Evolutionary conservation across 805 yeast genomes (phyloP).

Genomic region (Ascoidea asiatica): DNA sequence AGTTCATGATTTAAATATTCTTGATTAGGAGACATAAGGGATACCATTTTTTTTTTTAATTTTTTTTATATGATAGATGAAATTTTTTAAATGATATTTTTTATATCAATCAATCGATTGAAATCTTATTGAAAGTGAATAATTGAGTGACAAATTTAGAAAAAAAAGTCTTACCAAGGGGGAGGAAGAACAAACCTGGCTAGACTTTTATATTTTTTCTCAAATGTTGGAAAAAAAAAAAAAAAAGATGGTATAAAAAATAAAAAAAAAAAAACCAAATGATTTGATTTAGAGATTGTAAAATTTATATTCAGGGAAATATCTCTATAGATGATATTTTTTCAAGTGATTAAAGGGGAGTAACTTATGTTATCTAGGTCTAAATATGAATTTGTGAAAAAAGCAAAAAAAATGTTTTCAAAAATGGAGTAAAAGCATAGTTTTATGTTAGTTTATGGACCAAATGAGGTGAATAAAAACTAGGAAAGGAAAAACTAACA

Average conservation of each 20-base stretch:
- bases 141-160: not conserved
- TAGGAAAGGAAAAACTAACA: not conserved
- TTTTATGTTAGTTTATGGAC: no score
- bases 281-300: not conserved
- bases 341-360: not conserved
- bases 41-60: not conserved
- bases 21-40: conserved; percentile 26
- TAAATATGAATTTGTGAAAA: no score
- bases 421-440: no score
- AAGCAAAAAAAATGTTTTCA: no score
- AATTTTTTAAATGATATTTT: no score
- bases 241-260: not conserved
- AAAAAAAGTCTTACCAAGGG: conserved; percentile 1
- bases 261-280: not conserved
- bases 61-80: no score
- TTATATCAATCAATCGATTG: no score
- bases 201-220: conserved; percentile 1
- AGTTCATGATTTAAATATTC: conserved; percentile 65
- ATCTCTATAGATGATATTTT: conserved; percentile 1
- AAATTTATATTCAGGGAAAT: not conserved
- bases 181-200: not conserved
- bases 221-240: no score
- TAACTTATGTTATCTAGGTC: conserved; percentile 9
- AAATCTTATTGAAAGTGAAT: not conserved
- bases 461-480: no score